Percentiles rank a stretch among this genome's conserved stretches.
Conservation (phyloP, 768 basidiomycete species). For the Ramaria sp. region DNA sequence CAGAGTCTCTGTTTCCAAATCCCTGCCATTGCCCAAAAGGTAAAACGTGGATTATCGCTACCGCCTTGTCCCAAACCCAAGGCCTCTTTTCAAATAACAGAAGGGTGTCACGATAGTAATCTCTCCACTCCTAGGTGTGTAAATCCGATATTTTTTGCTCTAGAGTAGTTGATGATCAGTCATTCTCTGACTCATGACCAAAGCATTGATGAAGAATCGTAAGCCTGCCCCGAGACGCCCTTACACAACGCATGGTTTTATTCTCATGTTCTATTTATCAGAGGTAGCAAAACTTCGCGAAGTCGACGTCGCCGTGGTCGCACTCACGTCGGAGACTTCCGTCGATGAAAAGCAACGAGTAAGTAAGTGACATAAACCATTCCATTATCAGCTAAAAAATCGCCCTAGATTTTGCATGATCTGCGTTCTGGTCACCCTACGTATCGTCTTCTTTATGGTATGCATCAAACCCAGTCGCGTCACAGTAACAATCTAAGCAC, state of each 20-base stretch:
- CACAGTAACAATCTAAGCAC: neutral
- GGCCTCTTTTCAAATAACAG: slow-evolving; percentile 21
- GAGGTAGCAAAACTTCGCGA: slow-evolving; percentile 53
- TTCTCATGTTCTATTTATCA: slow-evolving; percentile 16
- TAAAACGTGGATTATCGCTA: slow-evolving; percentile 16
- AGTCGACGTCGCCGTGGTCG: slow-evolving; percentile 44
- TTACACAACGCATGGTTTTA: neutral
- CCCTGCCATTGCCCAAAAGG: slow-evolving; percentile 59
- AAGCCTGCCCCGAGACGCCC: slow-evolving; percentile 15
- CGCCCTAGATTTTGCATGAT: slow-evolving; percentile 46
- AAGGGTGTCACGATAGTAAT: slow-evolving; percentile 64
- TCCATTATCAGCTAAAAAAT: neutral
- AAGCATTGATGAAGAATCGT: slow-evolving; percentile 82
- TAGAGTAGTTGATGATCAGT: neutral
- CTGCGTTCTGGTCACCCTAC: slow-evolving; percentile 46
- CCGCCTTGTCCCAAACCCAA: neutral
- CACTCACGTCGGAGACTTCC: slow-evolving; percentile 59
- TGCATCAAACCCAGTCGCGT: slow-evolving; percentile 14
- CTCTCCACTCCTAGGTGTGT: slow-evolving; percentile 64
- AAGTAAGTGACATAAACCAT: neutral
- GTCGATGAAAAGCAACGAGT: slow-evolving; percentile 46
- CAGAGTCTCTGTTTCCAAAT: slow-evolving; percentile 83
- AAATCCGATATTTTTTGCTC: neutral
- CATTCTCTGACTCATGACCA: neutral
- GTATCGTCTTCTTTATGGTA: slow-evolving; percentile 64